Conservation (phyloP, 2,329 filamentous ascomycete species). For the Juglanconis juglandina region DNA sequence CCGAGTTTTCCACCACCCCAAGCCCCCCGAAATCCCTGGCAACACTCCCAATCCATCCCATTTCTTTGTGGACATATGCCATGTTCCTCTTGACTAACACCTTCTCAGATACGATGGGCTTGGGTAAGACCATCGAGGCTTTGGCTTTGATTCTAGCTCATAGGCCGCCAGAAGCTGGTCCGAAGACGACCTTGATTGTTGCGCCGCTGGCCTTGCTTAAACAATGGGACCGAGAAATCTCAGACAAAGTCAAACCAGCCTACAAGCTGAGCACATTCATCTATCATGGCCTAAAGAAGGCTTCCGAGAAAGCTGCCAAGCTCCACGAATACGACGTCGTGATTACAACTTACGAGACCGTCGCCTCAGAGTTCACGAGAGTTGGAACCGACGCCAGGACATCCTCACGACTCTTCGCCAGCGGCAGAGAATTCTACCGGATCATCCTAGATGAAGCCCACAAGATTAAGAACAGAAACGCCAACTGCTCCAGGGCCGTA, state of each 20-base stretch:
- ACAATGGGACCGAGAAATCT: slow-evolving; percentile 81
- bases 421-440: background rate
- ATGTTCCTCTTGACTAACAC: background rate
- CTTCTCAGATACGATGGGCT: slow-evolving; percentile 77
- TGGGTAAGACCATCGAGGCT: slow-evolving; percentile 84
- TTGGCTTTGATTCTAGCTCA: slow-evolving; percentile 71
- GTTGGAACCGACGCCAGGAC: background rate
- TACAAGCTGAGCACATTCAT: slow-evolving; percentile 27
- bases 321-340: slow-evolving; percentile 7
- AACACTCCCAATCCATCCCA: background rate
- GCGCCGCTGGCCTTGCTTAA: slow-evolving; percentile 83
- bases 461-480: slow-evolving; percentile 6
- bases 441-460: slow-evolving; percentile 12
- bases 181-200: slow-evolving; percentile 71
- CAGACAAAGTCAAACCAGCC: slow-evolving; percentile 33
- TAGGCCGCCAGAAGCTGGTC: slow-evolving; percentile 22
- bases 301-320: background rate
- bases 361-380: background rate
- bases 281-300: slow-evolving; percentile 23
- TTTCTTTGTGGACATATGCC: background rate
- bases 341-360: slow-evolving; percentile 10
- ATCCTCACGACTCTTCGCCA: background rate
- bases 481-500: slow-evolving; percentile 6
- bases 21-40: too few species aligned
- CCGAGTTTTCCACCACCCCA: too few species aligned